Evolutionary conservation across 2,329 filamentous ascomycete genomes (phyloP).

Genomic region (Penicillium vulpinum): DNA sequence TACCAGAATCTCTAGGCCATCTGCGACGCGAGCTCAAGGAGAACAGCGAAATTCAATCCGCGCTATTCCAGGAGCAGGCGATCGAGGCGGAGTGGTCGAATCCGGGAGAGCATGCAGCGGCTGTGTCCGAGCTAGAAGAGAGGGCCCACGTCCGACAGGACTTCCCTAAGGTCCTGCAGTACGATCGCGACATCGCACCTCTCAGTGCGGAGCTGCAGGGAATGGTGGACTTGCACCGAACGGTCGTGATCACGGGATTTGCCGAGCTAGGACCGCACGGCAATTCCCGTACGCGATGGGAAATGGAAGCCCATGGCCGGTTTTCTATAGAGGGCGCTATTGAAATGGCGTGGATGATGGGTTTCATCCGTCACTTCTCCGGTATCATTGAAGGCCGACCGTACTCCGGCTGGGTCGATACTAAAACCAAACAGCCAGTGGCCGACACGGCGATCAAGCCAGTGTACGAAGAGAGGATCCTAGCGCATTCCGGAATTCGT

Average conservation of each 20-base stretch:
- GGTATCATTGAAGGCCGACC: slow-evolving; percentile 91
- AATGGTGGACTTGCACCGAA: slow-evolving; percentile 98
- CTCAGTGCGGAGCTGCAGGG: slow-evolving; percentile 86
- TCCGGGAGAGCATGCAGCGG: slow-evolving; percentile 77
- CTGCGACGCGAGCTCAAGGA: slow-evolving; percentile 93
- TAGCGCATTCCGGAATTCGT: slow-evolving; percentile 96
- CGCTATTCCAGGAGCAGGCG: slow-evolving; percentile 90
- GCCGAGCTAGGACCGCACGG: slow-evolving; percentile 87
- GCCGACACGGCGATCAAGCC: slow-evolving; percentile 97
- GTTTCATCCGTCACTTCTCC: slow-evolving; percentile 98
- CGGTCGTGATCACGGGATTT: slow-evolving; percentile 95
- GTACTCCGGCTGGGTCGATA: slow-evolving; percentile 94
- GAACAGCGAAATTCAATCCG: slow-evolving; percentile 86
- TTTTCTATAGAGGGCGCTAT: slow-evolving; percentile 97
- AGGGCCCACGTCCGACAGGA: slow-evolving; percentile 97
- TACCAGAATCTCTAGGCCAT: slow-evolving; percentile 90
- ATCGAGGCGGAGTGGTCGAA: slow-evolving; percentile 98
- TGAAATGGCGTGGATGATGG: slow-evolving; percentile 99
- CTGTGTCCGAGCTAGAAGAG: slow-evolving; percentile 91
- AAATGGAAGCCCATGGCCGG: slow-evolving; percentile 96
- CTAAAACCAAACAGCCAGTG: slow-evolving; percentile 89
- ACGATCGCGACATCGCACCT: slow-evolving; percentile 85
- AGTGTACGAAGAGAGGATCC: slow-evolving; percentile 95
- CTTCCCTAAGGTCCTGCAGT: slow-evolving; percentile 86
- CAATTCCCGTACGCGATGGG: slow-evolving; percentile 96